Evolutionary conservation across 2,329 filamentous ascomycete genomes (phyloP).

Genomic region (Bipolaris zeicola): DNA sequence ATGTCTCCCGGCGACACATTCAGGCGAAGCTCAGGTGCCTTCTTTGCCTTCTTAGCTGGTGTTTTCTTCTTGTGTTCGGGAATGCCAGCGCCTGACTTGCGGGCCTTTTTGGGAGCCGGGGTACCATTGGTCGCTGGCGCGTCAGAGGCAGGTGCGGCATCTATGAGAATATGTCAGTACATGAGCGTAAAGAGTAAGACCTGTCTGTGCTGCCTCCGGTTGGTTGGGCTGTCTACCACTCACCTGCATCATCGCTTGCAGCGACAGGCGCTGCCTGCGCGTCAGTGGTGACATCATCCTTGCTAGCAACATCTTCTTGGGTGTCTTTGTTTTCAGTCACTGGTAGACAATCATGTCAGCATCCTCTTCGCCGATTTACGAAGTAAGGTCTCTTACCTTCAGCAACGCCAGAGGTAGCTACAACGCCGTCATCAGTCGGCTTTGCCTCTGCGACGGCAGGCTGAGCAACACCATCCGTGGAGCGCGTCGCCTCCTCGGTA

Average conservation of each 20-base stretch:
- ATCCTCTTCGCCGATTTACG: slow-evolving; percentile 2
- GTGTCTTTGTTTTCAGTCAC: slow-evolving; percentile 25
- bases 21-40: slow-evolving; percentile 68
- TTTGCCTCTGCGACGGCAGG: slow-evolving; percentile 38
- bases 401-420: slow-evolving; percentile 33
- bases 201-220: slow-evolving; percentile 2
- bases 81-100: slow-evolving; percentile 73
- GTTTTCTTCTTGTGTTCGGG: slow-evolving; percentile 76
- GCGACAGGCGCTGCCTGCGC: slow-evolving; percentile 30
- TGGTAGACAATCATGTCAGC: slow-evolving; percentile 30
- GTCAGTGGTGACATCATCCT: slow-evolving; percentile 34
- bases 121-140: slow-evolving; percentile 56
- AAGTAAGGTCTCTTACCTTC: slow-evolving; percentile 34
- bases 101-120: slow-evolving; percentile 53
- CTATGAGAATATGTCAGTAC: slow-evolving; percentile 29
- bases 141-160: slow-evolving; percentile 46
- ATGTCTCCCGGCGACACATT: slow-evolving; percentile 89
- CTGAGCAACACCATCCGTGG: slow-evolving; percentile 33
- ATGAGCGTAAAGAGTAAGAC: not conserved
- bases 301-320: slow-evolving; percentile 23
- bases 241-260: slow-evolving; percentile 32
- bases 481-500: slow-evolving; percentile 40
- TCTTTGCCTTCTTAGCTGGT: slow-evolving; percentile 78
- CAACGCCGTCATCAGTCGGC: slow-evolving; percentile 36
- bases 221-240: slow-evolving; percentile 14